Percentiles rank a stretch among this genome's conserved stretches.
These are phyloP conservation scores for Aspergillus hortae DNA, from an alignment of 2,329 filamentous ascomycete species.

Conservation along the genomic window DNA sequence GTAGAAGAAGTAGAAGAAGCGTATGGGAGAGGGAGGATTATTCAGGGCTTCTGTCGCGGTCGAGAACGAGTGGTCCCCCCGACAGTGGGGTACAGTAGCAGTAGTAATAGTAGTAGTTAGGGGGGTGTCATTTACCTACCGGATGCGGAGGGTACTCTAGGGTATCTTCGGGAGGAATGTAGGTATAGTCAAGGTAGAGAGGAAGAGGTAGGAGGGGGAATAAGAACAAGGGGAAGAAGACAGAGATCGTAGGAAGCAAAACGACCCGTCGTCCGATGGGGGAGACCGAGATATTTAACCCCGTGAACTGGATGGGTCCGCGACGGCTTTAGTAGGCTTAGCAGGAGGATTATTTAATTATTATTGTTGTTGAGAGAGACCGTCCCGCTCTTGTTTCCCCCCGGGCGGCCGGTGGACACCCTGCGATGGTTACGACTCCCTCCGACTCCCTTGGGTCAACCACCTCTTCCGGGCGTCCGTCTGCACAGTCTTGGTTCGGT, in stretches of 20 bases:
- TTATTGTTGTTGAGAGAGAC: slow-evolving; percentile 13
- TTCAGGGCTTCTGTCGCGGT: not conserved
- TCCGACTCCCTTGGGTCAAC: not conserved
- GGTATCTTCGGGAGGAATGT: too few relatives aligned
- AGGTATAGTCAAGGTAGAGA: too few relatives aligned
- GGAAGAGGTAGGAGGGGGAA: not conserved
- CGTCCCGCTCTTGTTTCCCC: slow-evolving; percentile 9
- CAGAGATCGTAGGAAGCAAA: not conserved
- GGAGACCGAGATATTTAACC: too few relatives aligned
- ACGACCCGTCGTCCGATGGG: not conserved
- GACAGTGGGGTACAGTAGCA: too few relatives aligned
- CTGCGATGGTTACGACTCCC: not conserved
- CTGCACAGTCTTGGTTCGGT: not conserved
- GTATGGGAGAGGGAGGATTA: slow-evolving; percentile 2
- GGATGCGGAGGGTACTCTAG: too few relatives aligned
- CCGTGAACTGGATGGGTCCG: too few relatives aligned
- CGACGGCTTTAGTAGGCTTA: too few relatives aligned
- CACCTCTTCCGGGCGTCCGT: slow-evolving; percentile 8
- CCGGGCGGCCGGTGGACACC: slow-evolving; percentile 17
- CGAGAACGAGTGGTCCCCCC: too few relatives aligned
- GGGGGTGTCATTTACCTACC: too few relatives aligned
- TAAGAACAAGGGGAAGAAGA: slow-evolving; percentile 6
- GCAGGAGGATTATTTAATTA: slow-evolving; percentile 2
- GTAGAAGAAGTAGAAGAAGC: slow-evolving; percentile 4
- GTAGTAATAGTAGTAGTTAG: too few relatives aligned